Conservation (phyloP, 768 basidiomycete genomes). For the Crassisporium funariophilum region DNA sequence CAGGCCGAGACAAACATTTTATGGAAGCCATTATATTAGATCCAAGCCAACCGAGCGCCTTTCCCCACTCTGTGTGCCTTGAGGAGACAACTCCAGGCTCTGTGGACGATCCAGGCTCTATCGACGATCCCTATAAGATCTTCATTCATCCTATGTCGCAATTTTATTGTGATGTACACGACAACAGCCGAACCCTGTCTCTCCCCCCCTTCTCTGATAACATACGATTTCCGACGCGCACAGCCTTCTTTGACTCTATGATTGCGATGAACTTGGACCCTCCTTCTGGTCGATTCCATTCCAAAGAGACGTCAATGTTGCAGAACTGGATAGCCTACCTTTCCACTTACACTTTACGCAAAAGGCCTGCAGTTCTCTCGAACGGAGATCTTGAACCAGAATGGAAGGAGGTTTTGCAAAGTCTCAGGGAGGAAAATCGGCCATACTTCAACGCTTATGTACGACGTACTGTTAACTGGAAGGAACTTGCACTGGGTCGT, state of each 20-base stretch:
- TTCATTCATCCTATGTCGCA: constrained; percentile 16
- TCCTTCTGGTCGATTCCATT: background rate
- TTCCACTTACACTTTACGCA: constrained; percentile 11
- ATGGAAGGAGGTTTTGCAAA: constrained; percentile 6
- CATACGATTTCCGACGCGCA: constrained; percentile 14
- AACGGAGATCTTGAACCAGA: constrained; percentile 8
- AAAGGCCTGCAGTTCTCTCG: constrained; percentile 3
- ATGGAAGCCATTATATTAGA: background rate
- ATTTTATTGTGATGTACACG: constrained; percentile 10
- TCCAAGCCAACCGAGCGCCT: background rate
- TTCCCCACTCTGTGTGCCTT: background rate
- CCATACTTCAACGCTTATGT: constrained; percentile 4
- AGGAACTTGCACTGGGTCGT: too few species aligned
- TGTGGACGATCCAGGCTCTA: background rate
- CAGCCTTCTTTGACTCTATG: constrained; percentile 6
- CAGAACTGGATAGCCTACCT: constrained; percentile 1
- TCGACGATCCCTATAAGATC: constrained; percentile 10
- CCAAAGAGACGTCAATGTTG: background rate
- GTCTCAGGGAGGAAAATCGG: constrained; percentile 13
- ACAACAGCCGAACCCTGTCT: constrained; percentile 11
- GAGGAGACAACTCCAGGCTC: background rate
- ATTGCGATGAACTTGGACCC: constrained; percentile 1
- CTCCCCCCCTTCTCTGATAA: constrained; percentile 9
- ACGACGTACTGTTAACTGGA: background rate
- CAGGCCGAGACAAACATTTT: background rate